Evolutionary conservation across 805 yeast species (phyloP).

Genomic region (Danielia reshetovae): DNA sequence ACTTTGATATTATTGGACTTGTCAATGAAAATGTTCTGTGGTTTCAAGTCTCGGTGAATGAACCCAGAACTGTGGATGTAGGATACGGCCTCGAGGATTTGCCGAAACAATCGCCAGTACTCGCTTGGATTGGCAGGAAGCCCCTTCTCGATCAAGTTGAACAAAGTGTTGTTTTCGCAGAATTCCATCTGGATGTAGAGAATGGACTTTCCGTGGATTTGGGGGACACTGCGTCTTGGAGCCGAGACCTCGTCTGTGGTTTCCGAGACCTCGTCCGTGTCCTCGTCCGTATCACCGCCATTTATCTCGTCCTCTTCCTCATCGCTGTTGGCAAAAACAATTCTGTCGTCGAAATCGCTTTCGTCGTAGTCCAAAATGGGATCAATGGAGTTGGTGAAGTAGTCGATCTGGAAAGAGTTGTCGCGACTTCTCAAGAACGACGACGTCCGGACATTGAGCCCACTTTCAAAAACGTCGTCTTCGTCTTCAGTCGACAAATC

Average conservation of each 20-base stretch:
- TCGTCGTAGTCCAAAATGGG: constrained; percentile 51
- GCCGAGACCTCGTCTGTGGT: constrained; percentile 1
- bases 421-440: constrained; percentile 17
- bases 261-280: background rate
- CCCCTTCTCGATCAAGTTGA: constrained; percentile 73
- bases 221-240: background rate
- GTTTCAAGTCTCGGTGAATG: constrained; percentile 92
- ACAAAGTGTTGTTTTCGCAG: constrained; percentile 89
- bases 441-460: constrained; percentile 18
- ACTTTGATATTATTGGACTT: constrained; percentile 83
- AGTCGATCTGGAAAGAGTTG: constrained; percentile 49
- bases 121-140: constrained; percentile 67
- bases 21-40: constrained; percentile 93
- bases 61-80: constrained; percentile 93
- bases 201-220: constrained; percentile 54
- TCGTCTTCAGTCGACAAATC: constrained; percentile 16
- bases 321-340: constrained; percentile 31
- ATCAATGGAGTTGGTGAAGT: constrained; percentile 59
- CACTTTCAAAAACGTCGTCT: constrained; percentile 20
- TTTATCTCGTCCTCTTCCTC: constrained; percentile 11
- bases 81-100: constrained; percentile 81
- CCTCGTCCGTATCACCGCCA: constrained; percentile 8
- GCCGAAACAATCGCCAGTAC: constrained; percentile 88
- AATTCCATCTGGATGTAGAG: constrained; percentile 97
- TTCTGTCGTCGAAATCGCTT: constrained; percentile 24